Percentiles rank a stretch among this genome's conserved stretches.
Evolutionary conservation across 331 rosid genomes (phyloP).

Genomic region (Acacia pycnantha): DNA sequence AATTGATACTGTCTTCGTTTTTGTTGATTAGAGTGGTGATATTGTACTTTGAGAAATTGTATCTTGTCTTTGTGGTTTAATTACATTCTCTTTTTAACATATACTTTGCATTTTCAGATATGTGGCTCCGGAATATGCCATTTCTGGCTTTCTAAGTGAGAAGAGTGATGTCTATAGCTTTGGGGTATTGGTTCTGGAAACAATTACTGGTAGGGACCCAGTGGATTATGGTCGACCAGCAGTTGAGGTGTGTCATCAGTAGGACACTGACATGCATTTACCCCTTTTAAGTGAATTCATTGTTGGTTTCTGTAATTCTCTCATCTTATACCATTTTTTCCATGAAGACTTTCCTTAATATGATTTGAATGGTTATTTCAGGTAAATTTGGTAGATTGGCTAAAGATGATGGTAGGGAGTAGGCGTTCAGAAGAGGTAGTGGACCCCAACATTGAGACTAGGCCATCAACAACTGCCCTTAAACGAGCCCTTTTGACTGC

Average conservation of each 20-base stretch:
- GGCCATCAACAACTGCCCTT: conserved; percentile 87
- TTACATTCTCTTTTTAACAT: not conserved
- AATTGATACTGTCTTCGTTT: not conserved
- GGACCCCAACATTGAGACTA: conserved; percentile 81
- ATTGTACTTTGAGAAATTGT: not conserved
- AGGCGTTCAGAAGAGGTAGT: conserved; percentile 91
- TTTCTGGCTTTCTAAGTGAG: conserved; percentile 84
- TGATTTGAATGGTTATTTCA: conserved; percentile 38
- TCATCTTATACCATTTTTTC: not conserved
- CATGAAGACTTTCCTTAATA: not conserved
- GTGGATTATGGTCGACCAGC: conserved; percentile 76
- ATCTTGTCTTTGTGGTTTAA: not conserved
- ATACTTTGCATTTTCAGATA: conserved; percentile 51
- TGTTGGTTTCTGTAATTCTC: not conserved
- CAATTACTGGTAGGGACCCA: conserved; percentile 88
- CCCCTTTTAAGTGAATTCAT: not conserved
- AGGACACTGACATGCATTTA: not conserved
- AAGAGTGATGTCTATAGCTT: conserved; percentile 94
- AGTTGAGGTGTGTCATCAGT: conserved; percentile 53
- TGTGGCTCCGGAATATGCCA: conserved; percentile 96
- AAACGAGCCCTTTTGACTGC: conserved; percentile 89
- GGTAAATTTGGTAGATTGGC: conserved; percentile 95
- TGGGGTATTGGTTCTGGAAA: conserved; percentile 85
- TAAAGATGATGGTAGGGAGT: conserved; percentile 89
- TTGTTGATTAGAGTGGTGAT: not conserved